phyloP scores from a whole-genome alignment of 2,329 filamentous ascomycete species.

The Beauveria sp. region DNA sequence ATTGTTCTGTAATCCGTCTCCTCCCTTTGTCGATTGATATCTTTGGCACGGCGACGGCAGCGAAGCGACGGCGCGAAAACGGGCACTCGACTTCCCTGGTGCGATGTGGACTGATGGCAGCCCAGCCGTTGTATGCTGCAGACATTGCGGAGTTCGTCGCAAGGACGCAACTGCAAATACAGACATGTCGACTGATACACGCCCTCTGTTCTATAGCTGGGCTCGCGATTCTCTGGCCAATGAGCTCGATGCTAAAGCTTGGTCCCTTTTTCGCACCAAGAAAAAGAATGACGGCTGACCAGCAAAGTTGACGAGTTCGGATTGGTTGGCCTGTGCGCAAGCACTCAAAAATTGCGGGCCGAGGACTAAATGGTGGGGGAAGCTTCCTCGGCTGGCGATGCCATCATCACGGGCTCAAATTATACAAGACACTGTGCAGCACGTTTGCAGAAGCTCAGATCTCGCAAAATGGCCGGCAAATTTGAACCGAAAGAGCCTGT shows the following conservation, averaged over 20 bases:
- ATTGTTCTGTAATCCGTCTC: constrained; percentile 16
- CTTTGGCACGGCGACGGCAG: constrained; percentile 22
- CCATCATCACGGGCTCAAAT: background rate
- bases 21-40: constrained; percentile 20
- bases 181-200: constrained; percentile 22
- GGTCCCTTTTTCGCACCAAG: background rate
- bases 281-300: constrained; percentile 5
- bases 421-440: background rate
- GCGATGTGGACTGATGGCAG: constrained; percentile 26
- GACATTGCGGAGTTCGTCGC: constrained; percentile 25
- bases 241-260: background rate
- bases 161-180: constrained; percentile 26
- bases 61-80: constrained; percentile 23
- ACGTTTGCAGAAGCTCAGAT: background rate
- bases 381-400: constrained; percentile 4
- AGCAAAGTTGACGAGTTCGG: background rate
- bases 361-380: constrained; percentile 7
- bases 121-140: constrained; percentile 21
- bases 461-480: constrained; percentile 47
- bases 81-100: constrained; percentile 21
- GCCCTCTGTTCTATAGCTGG: background rate
- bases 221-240: background rate
- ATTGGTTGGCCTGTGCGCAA: constrained; percentile 4
- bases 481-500: constrained; percentile 76
- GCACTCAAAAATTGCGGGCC: constrained; percentile 5